Percentiles rank a stretch among this genome's conserved stretches.
Evolutionary conservation across 2,329 filamentous ascomycete species (phyloP).

Genomic region (Aspergillus pseudoterreus): DNA sequence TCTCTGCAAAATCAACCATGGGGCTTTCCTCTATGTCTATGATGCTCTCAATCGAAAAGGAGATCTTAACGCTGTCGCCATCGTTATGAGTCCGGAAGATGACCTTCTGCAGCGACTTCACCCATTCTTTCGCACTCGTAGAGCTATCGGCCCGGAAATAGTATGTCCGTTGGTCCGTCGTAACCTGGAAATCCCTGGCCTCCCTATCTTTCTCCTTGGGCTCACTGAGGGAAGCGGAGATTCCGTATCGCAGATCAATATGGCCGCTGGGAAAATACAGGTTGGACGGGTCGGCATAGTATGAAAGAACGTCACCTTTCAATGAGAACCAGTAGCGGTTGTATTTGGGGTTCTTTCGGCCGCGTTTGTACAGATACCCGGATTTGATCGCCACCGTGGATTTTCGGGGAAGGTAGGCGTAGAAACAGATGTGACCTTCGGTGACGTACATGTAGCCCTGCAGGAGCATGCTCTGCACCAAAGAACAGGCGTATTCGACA

Average conservation of each 20-base stretch:
- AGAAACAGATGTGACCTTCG: conserved; percentile 89
- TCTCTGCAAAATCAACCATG: conserved; percentile 87
- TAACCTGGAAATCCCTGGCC: conserved; percentile 70
- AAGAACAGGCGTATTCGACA: conserved; percentile 88
- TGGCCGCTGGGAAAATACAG: conserved; percentile 89
- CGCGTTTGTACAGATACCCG: conserved; percentile 82
- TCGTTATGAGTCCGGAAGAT: conserved; percentile 96
- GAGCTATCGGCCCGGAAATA: conserved; percentile 85
- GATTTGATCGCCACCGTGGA: conserved; percentile 75
- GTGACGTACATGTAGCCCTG: conserved; percentile 98
- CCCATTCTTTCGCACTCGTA: conserved; percentile 91
- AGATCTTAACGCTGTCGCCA: conserved; percentile 95
- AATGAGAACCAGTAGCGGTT: conserved; percentile 90
- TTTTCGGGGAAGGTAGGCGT: conserved; percentile 94
- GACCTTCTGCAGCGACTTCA: conserved; percentile 86
- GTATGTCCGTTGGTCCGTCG: conserved; percentile 78
- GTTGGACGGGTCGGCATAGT: conserved; percentile 78
- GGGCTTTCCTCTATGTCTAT: conserved; percentile 90
- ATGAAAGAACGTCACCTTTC: conserved; percentile 87
- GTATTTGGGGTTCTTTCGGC: conserved; percentile 82
- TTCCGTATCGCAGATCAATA: conserved; percentile 87
- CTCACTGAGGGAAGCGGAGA: conserved; percentile 75
- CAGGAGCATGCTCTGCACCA: conserved; percentile 84
- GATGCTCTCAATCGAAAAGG: conserved; percentile 79
- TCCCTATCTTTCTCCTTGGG: conserved; percentile 67